Base-by-base conservation (phyloP, 2,329 filamentous ascomycete species). In the Cercospora brassicicola region DNA sequence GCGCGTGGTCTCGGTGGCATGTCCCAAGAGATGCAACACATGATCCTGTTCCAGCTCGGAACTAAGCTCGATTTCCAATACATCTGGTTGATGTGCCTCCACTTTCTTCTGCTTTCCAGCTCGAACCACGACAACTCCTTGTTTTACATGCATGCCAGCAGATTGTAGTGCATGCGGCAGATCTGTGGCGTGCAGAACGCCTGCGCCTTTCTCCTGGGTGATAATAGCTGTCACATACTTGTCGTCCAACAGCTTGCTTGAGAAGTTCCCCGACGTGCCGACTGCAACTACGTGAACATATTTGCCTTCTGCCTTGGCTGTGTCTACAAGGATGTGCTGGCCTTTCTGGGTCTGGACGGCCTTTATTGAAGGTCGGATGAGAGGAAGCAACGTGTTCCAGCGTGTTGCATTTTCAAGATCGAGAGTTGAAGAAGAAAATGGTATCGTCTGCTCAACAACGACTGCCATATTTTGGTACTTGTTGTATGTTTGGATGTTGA, bases 371-470 rank as follows among this genome's bases (percentile, higher is more conserved):
- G 77, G 76, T 9, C 77, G 72, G n/a, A 79, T 72, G 2, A 79
- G 72, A 39, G 78, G 77, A 23, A 78, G 72, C 9, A 79, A 72
- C 3, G 67, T 71, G 61, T 73, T 77, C 78, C 78, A 79, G 64
- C 78, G 71, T 10, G 70, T 57, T 7, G 76, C 64, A 51, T 76
- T 78, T 18, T 73, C 69, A 33, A 78, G 73, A 42, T 78, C 75
- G 15, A 79, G 72, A 20, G 69, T 63, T 36, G 69, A 36, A 2
- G 70, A 55, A 8, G 70, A 64, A 67, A 78, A 79, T 2, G 78
- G 78, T 15, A 78, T 73, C 2, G 78, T 79, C 66, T 78, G 78
- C 42, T 77, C 74, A 42, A 79, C 77, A 18, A 78, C 74, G n/a
- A 79, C 73, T 33, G 77, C 73, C 78, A 79, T 79, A n/a, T 42